Evolutionary conservation across 2,329 filamentous ascomycete species (phyloP).

Genomic region (Bipolaris oryzae): DNA sequence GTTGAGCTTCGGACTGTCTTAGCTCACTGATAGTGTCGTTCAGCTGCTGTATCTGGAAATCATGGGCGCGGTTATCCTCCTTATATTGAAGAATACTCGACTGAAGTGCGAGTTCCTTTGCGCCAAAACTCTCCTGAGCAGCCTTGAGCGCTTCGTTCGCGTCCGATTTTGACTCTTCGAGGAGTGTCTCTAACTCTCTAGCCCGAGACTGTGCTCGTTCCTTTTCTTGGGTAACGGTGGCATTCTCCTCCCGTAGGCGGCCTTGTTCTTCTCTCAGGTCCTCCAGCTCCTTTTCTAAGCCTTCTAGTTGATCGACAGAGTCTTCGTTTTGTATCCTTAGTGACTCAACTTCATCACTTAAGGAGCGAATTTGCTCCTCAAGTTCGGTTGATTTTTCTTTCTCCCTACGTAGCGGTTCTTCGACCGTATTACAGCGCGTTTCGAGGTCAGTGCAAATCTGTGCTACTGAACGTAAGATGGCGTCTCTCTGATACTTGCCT

Average conservation of each 20-base stretch:
- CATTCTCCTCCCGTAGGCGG: conserved; percentile 33
- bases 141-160: conserved; percentile 38
- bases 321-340: conserved; percentile 37
- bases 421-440: conserved; percentile 60
- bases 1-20: conserved; percentile 14
- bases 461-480: conserved; percentile 56
- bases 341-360: conserved; percentile 46
- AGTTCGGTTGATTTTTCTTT: conserved; percentile 44
- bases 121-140: conserved; percentile 29
- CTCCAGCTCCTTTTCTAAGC: conserved; percentile 46
- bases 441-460: conserved; percentile 64
- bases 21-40: conserved; percentile 11
- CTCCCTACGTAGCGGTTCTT: conserved; percentile 59
- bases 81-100: conserved; percentile 29
- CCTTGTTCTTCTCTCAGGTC: conserved; percentile 44
- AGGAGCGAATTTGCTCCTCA: conserved; percentile 36
- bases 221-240: conserved; percentile 45
- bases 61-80: conserved; percentile 18
- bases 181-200: conserved; percentile 44
- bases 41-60: conserved; percentile 17
- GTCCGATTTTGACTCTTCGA: conserved; percentile 45
- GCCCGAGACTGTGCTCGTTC: conserved; percentile 36
- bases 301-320: conserved; percentile 39
- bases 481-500: conserved; percentile 52
- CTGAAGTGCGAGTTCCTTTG: conserved; percentile 47